phyloP scores from a whole-genome alignment of 345 rosid species.

The Pistacia vera region DNA sequence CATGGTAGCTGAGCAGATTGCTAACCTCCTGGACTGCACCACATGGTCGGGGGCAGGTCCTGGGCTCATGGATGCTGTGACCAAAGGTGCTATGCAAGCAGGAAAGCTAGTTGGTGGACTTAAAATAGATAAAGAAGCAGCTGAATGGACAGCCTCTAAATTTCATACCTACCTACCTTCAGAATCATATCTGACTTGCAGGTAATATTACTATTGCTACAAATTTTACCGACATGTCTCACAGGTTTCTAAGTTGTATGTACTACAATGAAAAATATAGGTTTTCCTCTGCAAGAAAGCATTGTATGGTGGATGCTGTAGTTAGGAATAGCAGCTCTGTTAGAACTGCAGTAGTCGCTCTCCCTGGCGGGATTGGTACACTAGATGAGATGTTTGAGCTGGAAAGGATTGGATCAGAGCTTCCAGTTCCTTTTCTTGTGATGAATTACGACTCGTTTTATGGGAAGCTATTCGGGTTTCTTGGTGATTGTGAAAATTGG shows the following conservation, averaged over 20 bases:
- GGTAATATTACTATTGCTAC: slow-evolving; percentile 38
- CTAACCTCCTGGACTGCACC: slow-evolving; percentile 77
- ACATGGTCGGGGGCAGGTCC: slow-evolving; percentile 98
- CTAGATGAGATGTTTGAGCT: slow-evolving; percentile 90
- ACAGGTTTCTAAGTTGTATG: neutral
- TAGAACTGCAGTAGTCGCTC: slow-evolving; percentile 76
- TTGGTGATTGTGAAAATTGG: slow-evolving; percentile 49
- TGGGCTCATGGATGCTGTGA: slow-evolving; percentile 93
- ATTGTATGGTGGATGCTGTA: slow-evolving; percentile 84
- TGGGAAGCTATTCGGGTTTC: slow-evolving; percentile 72
- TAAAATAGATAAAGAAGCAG: slow-evolving; percentile 83
- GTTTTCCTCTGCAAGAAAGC: slow-evolving; percentile 97
- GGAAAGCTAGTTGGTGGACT: slow-evolving; percentile 83
- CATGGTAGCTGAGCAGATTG: slow-evolving; percentile 50
- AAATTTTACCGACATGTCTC: neutral
- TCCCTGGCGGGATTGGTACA: slow-evolving; percentile 93
- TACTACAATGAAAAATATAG: slow-evolving; percentile 31
- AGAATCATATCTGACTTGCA: slow-evolving; percentile 84
- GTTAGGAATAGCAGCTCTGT: slow-evolving; percentile 56
- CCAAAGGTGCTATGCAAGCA: slow-evolving; percentile 81
- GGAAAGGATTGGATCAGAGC: slow-evolving; percentile 69
- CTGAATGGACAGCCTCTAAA: slow-evolving; percentile 90
- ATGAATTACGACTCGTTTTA: slow-evolving; percentile 89
- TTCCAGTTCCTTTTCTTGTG: slow-evolving; percentile 81
- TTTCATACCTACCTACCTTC: slow-evolving; percentile 79